phyloP scores from a whole-genome alignment of 257 asterid species.

The Solanum virginianum region DNA sequence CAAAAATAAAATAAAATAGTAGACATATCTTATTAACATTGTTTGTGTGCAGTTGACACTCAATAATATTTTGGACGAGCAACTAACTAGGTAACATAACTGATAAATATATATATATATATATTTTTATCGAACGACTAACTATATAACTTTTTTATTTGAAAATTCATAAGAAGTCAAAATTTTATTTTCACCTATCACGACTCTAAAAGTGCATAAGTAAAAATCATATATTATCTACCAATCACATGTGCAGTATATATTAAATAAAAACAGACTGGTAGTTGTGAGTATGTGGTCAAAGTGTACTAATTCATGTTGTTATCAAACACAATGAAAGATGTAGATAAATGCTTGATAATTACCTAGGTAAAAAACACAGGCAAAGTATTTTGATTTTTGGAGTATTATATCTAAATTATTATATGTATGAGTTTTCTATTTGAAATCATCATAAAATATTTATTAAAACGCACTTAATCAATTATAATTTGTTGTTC shows the following conservation, averaged over 20 bases:
- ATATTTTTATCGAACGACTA: not conserved
- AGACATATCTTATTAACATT: too few relatives aligned
- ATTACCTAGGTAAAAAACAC: not conserved
- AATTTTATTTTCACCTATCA: not conserved
- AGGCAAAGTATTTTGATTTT: not conserved
- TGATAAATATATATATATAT: not conserved
- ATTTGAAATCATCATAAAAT: not conserved
- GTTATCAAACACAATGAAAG: not conserved
- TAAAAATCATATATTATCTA: not conserved
- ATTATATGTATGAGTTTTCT: rapidly evolving
- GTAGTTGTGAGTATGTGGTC: not conserved
- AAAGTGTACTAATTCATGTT: not conserved
- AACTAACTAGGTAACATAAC: not conserved
- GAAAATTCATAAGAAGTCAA: not conserved
- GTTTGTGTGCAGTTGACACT: too few relatives aligned
- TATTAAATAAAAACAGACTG: not conserved
- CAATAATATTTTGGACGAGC: too few relatives aligned
- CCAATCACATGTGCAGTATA: not conserved
- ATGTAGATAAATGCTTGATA: not conserved
- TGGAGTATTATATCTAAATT: not conserved
- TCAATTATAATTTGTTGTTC: not conserved
- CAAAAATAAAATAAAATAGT: too few relatives aligned
- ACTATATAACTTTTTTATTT: not conserved
- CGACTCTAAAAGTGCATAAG: not conserved
- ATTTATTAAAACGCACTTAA: rapidly evolving